These are phyloP conservation scores for Paecilomyces fulvus DNA, from an alignment of 2,329 filamentous ascomycete genomes.

Conservation along the genomic window DNA sequence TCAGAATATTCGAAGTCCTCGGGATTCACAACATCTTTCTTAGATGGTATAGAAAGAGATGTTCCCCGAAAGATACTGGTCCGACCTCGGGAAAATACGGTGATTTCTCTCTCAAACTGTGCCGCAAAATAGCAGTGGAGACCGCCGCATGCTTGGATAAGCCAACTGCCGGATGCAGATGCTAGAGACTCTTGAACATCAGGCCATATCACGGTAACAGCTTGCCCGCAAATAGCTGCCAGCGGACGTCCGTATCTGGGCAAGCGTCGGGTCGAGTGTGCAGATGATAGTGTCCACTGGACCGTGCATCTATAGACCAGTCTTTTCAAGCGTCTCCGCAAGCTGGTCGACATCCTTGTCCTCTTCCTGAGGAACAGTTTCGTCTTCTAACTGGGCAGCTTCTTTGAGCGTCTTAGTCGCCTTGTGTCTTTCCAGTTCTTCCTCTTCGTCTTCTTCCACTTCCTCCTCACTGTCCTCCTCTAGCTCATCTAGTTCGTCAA, in stretches of 20 bases:
- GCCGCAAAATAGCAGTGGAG: background rate
- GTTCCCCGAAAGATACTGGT: background rate
- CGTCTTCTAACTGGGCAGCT: slow-evolving; percentile 44
- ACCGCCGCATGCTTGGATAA: background rate
- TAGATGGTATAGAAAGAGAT: background rate
- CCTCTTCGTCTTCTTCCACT: slow-evolving; percentile 62
- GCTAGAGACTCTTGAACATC: background rate
- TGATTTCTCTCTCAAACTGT: background rate
- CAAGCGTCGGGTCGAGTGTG: background rate
- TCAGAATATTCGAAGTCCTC: background rate
- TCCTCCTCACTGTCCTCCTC: slow-evolving; percentile 65
- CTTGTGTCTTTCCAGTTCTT: slow-evolving; percentile 48
- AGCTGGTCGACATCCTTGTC: slow-evolving; percentile 76
- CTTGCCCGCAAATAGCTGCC: background rate
- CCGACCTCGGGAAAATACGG: background rate
- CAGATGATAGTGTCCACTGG: background rate
- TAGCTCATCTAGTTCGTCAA: slow-evolving; percentile 80
- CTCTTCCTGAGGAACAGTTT: slow-evolving; percentile 62
- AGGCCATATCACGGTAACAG: background rate
- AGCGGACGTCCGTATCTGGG: background rate
- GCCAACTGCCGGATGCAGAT: background rate
- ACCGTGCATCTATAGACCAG: slow-evolving; percentile 28
- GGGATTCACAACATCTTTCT: background rate
- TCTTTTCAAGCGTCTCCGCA: slow-evolving; percentile 67
- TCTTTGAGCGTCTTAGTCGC: slow-evolving; percentile 63